Conservation (phyloP, 1,139 yeast species). For the Geotrichum carabidarum region DNA sequence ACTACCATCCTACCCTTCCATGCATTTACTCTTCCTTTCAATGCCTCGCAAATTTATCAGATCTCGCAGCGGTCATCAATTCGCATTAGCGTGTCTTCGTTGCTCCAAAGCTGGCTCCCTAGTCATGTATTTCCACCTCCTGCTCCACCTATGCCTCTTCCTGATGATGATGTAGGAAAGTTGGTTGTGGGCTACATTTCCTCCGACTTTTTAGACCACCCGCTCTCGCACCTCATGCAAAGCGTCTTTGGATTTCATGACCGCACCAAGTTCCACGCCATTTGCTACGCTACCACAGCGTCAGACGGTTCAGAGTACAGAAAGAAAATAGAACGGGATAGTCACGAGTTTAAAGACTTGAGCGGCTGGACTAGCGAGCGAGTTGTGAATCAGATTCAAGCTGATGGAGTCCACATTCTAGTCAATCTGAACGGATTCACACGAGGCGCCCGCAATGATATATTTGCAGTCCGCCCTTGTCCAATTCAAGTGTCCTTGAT, state of each 20-base stretch:
- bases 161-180: conserved; percentile 19
- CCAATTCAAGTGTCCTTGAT: conserved; percentile 36
- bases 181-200: conserved; percentile 36
- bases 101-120: conserved; percentile 33
- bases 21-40: conserved; percentile 36
- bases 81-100: conserved; percentile 31
- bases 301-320: conserved; percentile 34
- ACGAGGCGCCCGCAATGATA: conserved; percentile 36
- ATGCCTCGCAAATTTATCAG: conserved; percentile 28
- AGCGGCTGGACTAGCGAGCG: conserved; percentile 29
- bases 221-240: conserved; percentile 38
- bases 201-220: conserved; percentile 37
- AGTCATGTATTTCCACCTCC: conserved; percentile 35
- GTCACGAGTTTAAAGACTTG: conserved; percentile 32
- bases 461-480: conserved; percentile 36
- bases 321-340: conserved; percentile 30
- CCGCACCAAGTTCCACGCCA: conserved; percentile 26
- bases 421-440: conserved; percentile 38
- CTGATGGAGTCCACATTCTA: conserved; percentile 35
- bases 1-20: conserved; percentile 37
- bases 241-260: conserved; percentile 36
- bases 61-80: conserved; percentile 33
- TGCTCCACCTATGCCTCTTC: conserved; percentile 26
- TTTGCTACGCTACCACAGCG: conserved; percentile 35
- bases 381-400: conserved; percentile 29